Evolutionary conservation across 1,284 basidiomycete genomes (phyloP), one percentile per base, ranked within the genome.

Genomic region (Bondarzewia mesenterica): DNA sequence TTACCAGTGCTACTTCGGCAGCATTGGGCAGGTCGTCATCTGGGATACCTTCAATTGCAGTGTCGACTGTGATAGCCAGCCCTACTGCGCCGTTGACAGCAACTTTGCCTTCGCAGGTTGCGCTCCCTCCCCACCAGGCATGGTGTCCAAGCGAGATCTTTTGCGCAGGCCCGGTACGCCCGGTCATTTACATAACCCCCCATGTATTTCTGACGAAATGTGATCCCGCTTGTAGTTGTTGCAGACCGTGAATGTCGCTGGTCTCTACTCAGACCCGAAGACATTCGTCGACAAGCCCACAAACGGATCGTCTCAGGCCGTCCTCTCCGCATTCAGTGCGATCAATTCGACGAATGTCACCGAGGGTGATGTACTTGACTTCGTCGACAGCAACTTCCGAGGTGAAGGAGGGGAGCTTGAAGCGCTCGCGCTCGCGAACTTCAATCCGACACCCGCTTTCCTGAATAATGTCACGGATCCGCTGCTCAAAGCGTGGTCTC

Each of bases 281-380:
- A 92, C 88, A 0, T 88, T 96, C 62, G 85, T 89, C 14, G 93
- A 96, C 73, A 95, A 91, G 72, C 92, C 90, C 1, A 93, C 91
- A 0, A 73, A 69, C 57, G 77, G 80, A 55, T 65, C 75, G 0
- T 63, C 83, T 6, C 77, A 82, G 52, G 69, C 75, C 47, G 89
- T 92, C 6, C 68, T 91, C 37, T 65, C 75, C 0, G 85, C 85
- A 50, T 94, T 93, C 64, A 63, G 71, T 25, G 70, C 75, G 23
- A 73, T 89, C 56, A 69, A 58, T 54, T 64, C 61, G 44, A 62
- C 64, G 4, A 71, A 58, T 35, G 63, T 72, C 23, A 85, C 82
- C 0, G 79, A 78, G 50, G 78, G 77, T 4, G 63, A 72, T 27
- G 73, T 93, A 47, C 73, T 83, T 41, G 66, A 70, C 22, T 95